Percentiles rank a stretch among this genome's conserved stretches.
These are phyloP conservation scores for Evansstolkia leycettana DNA, from an alignment of 495 filamentous ascomycete species.

Conservation along the genomic window DNA sequence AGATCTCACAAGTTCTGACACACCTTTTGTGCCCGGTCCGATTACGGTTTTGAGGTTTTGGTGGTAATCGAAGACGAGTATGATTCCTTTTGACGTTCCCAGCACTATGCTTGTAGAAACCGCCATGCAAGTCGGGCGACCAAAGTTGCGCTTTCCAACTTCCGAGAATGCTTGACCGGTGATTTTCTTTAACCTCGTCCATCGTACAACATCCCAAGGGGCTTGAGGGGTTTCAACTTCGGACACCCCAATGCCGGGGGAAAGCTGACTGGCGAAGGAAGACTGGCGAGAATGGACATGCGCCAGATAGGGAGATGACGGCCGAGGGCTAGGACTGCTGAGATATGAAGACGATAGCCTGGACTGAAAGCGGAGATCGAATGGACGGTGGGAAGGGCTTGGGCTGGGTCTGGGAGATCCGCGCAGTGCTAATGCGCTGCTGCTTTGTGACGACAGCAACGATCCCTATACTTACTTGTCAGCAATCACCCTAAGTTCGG, in stretches of 20 bases:
- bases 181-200: conserved; percentile 88
- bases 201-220: conserved; percentile 93
- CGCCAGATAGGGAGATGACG: conserved; percentile 70
- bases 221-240: conserved; percentile 53
- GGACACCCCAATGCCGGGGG: conserved; percentile 34
- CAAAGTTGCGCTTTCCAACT: conserved; percentile 82
- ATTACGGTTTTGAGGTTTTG: conserved; percentile 90
- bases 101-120: conserved; percentile 83
- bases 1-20: conserved; percentile 6
- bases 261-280: conserved; percentile 49
- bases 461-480: conserved; percentile 50
- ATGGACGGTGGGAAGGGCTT: conserved; percentile 77
- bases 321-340: conserved; percentile 51
- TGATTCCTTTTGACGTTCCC: conserved; percentile 86
- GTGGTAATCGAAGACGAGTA: conserved; percentile 92
- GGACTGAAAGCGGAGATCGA: conserved; percentile 88
- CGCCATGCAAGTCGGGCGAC: conserved; percentile 78
- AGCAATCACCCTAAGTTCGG: conserved; percentile 1
- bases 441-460: conserved; percentile 60
- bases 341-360: conserved; percentile 53
- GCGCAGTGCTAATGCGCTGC: conserved; percentile 42
- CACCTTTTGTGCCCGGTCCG: conserved; percentile 88
- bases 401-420: conserved; percentile 41
- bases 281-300: conserved; percentile 63
- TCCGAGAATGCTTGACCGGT: conserved; percentile 90